Percentiles rank a stretch among this genome's conserved stretches.
phyloP scores from a whole-genome alignment of 495 filamentous ascomycete genomes.

The Cercophora samala region DNA sequence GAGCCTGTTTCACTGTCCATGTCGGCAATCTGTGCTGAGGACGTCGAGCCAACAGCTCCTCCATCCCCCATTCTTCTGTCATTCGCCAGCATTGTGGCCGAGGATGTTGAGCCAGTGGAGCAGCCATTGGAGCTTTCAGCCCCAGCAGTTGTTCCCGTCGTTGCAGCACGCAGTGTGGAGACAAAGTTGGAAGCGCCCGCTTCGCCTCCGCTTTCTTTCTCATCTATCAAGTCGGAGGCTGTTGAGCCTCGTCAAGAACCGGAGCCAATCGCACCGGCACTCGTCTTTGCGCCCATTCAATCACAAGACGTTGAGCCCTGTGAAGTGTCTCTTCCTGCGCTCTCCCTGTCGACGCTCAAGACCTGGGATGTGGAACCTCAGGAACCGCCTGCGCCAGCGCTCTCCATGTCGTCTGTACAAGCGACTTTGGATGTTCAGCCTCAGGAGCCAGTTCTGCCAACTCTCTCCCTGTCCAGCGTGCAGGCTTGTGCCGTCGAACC shows the following conservation, averaged over 20 bases:
- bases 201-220: constrained; percentile 21
- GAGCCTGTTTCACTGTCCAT: constrained; percentile 6
- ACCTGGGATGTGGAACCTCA: constrained; percentile 13
- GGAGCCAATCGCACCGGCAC: constrained; percentile 20
- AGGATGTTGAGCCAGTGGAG: constrained; percentile 21
- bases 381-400: constrained; percentile 11
- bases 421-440: constrained; percentile 22
- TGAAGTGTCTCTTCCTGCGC: constrained; percentile 12
- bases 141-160: constrained; percentile 15
- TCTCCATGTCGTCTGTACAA: constrained; percentile 24
- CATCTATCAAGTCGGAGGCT: constrained; percentile 25
- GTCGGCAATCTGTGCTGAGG: constrained; percentile 17
- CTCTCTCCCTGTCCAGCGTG: constrained; percentile 11
- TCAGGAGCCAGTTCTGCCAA: constrained; percentile 2
- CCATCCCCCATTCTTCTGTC: constrained; percentile 20
- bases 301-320: constrained; percentile 36
- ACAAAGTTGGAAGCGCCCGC: constrained; percentile 3
- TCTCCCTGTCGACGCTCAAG: constrained; percentile 19
- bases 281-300: constrained; percentile 34
- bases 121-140: constrained; percentile 10
- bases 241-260: constrained; percentile 32
- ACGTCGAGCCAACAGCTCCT: constrained; percentile 22
- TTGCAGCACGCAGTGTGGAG: constrained; percentile 10
- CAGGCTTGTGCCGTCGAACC: constrained; percentile 23
- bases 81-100: constrained; percentile 15